A percentile compares a stretch with the other conserved stretches of the same genome.
These are phyloP conservation scores for Phytophthora hybrid DNA, from an alignment of 352 stramenopile genomes.

Conservation along the genomic window DNA sequence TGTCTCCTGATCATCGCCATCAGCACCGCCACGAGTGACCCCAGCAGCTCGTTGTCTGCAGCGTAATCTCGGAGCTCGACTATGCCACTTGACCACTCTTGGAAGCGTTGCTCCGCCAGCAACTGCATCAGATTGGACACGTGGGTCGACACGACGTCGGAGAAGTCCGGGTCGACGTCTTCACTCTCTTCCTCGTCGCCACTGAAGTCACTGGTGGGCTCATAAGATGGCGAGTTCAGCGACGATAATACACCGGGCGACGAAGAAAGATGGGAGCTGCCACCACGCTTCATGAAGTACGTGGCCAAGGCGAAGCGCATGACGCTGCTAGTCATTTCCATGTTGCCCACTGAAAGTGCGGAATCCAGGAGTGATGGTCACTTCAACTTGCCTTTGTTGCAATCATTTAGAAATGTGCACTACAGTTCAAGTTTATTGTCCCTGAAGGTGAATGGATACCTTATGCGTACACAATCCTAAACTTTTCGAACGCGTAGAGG, in stretches of 20 bases:
- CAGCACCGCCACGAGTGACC: conserved; percentile 24
- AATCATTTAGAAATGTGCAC: conserved; percentile 1
- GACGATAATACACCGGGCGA: background rate
- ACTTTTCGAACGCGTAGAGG: conserved; percentile 38
- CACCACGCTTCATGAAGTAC: conserved; percentile 46
- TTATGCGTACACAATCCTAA: conserved; percentile 32
- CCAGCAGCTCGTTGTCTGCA: conserved; percentile 14
- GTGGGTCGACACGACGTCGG: conserved; percentile 18
- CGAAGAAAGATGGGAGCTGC: background rate
- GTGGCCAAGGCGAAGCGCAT: conserved; percentile 53
- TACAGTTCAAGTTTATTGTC: background rate
- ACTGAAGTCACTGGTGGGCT: conserved; percentile 21
- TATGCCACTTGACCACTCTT: conserved; percentile 25
- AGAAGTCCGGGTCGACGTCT: conserved; percentile 10
- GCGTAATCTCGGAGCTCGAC: conserved; percentile 35
- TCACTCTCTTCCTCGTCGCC: conserved; percentile 10
- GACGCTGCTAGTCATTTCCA: conserved; percentile 44
- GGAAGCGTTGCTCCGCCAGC: conserved; percentile 23
- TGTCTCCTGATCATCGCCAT: conserved; percentile 25
- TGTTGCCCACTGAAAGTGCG: conserved; percentile 10
- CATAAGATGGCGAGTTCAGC: conserved; percentile 1
- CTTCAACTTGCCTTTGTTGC: conserved; percentile 35
- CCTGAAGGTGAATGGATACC: background rate
- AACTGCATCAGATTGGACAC: conserved; percentile 34
- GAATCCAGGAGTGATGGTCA: conserved; percentile 34